Conservation (phyloP, 257 asterid genomes). For the Solanum appendiculatum region DNA sequence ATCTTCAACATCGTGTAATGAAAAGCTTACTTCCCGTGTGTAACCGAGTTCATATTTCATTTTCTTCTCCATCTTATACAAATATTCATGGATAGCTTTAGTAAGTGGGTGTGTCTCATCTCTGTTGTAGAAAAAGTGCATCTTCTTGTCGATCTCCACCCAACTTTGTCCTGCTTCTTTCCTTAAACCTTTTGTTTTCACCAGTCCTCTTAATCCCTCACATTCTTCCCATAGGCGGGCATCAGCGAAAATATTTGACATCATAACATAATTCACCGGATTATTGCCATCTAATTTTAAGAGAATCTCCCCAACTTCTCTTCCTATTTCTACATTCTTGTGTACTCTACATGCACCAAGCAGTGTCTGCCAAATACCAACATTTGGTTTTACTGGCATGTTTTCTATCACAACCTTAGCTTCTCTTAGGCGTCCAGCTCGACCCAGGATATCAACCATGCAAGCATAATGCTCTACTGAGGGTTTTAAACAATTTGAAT, state of each 20-base stretch:
- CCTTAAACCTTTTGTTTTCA: constrained; percentile 39
- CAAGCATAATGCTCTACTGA: constrained; percentile 60
- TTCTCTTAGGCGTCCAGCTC: constrained; percentile 44
- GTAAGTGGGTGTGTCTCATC: constrained; percentile 30
- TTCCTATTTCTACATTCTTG: constrained; percentile 36
- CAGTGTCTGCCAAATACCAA: constrained; percentile 56
- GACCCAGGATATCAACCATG: constrained; percentile 55
- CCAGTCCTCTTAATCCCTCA: constrained; percentile 29
- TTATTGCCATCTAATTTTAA: constrained; percentile 38
- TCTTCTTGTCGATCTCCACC: constrained; percentile 38
- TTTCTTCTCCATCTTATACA: constrained; percentile 29
- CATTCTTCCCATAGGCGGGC: constrained; percentile 41
- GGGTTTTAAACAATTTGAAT: constrained; percentile 19
- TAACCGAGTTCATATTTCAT: constrained; percentile 30
- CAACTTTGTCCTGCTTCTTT: constrained; percentile 53
- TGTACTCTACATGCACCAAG: constrained; percentile 48
- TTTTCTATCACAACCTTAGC: constrained; percentile 39
- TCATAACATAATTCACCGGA: constrained; percentile 42
- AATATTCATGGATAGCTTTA: constrained; percentile 20
- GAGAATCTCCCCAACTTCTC: constrained; percentile 37
- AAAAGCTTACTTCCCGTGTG: constrained; percentile 21
- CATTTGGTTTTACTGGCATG: constrained; percentile 46
- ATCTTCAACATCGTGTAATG: constrained; percentile 47
- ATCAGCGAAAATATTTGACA: constrained; percentile 49
- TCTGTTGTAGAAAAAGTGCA: constrained; percentile 38